Conservation (phyloP, 257 asterid species). For the Rubia yunnanensis region DNA sequence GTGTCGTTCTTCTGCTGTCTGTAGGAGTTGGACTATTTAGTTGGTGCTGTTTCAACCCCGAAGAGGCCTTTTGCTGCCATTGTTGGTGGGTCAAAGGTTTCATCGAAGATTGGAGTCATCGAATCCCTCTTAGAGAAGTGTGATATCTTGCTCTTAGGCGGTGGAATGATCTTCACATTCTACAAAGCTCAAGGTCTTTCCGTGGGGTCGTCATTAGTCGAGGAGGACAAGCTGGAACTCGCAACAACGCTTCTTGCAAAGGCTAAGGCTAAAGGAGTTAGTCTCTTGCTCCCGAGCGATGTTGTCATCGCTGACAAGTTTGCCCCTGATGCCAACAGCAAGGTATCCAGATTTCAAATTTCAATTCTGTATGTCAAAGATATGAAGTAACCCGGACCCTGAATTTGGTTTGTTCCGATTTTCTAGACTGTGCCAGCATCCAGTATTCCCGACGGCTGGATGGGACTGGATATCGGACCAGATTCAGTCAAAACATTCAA, state of each 20-base stretch:
- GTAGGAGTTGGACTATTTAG: slow-evolving; percentile 79
- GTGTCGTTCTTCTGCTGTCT: slow-evolving; percentile 12
- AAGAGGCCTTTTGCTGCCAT: slow-evolving; percentile 83
- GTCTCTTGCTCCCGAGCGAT: slow-evolving; percentile 66
- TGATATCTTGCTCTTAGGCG: slow-evolving; percentile 69
- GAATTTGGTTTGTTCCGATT: background rate
- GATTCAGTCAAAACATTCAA: slow-evolving; percentile 72
- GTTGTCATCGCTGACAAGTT: slow-evolving; percentile 80
- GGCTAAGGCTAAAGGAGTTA: slow-evolving; percentile 80
- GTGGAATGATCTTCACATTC: slow-evolving; percentile 90
- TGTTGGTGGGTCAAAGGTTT: slow-evolving; percentile 93
- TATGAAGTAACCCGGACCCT: background rate
- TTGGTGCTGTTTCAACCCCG: slow-evolving; percentile 74
- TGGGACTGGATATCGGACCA: slow-evolving; percentile 86
- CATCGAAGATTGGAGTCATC: slow-evolving; percentile 82
- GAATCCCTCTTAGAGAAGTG: slow-evolving; percentile 76
- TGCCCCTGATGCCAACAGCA: slow-evolving; percentile 83
- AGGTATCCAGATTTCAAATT: slow-evolving; percentile 28
- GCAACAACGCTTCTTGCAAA: slow-evolving; percentile 63
- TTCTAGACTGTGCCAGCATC: slow-evolving; percentile 66
- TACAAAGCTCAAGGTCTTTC: slow-evolving; percentile 87
- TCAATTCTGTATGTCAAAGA: background rate
- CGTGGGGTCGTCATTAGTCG: slow-evolving; percentile 86
- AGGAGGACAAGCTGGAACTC: slow-evolving; percentile 83
- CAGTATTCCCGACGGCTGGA: slow-evolving; percentile 84